phyloP scores from a whole-genome alignment of 2,329 filamentous ascomycete species.

The Fusarium sacchari region DNA sequence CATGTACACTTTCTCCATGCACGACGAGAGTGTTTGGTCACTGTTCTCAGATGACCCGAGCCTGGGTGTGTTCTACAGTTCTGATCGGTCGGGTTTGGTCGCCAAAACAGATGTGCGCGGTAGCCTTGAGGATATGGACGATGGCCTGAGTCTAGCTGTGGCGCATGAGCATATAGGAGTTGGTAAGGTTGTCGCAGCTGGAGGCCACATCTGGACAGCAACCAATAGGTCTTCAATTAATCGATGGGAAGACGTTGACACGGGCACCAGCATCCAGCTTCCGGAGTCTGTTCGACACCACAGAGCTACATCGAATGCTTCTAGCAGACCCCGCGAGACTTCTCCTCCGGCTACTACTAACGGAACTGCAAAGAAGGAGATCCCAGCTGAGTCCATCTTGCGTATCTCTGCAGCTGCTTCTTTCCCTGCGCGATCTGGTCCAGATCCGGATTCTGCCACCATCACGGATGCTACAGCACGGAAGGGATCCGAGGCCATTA shows the following conservation, averaged over 20 bases:
- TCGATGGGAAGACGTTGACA: constrained; percentile 88
- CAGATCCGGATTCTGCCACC: constrained; percentile 66
- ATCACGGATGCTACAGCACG: constrained; percentile 57
- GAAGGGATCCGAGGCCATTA: constrained; percentile 46
- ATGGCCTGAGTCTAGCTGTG: constrained; percentile 89
- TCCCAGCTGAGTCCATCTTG: constrained; percentile 81
- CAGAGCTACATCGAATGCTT: constrained; percentile 57
- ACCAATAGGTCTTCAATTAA: constrained; percentile 93
- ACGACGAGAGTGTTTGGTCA: constrained; percentile 98
- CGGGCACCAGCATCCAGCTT: constrained; percentile 74
- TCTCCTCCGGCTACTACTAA: constrained; percentile 49
- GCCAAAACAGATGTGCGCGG: constrained; percentile 92
- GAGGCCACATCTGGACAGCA: constrained; percentile 87
- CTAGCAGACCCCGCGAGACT: constrained; percentile 48
- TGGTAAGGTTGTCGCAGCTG: constrained; percentile 72
- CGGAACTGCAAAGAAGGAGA: constrained; percentile 65
- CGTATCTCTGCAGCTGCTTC: constrained; percentile 85
- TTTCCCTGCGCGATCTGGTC: constrained; percentile 69
- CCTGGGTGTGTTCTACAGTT: constrained; percentile 92
- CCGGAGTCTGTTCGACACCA: constrained; percentile 64
- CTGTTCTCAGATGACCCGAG: constrained; percentile 88
- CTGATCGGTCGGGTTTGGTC: constrained; percentile 90
- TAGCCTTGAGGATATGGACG: constrained; percentile 75
- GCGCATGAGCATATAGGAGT: constrained; percentile 91
- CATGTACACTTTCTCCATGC: constrained; percentile 99